Evolutionary conservation across 257 asterid species (phyloP).

Genomic region (Solanum appendiculatum): DNA sequence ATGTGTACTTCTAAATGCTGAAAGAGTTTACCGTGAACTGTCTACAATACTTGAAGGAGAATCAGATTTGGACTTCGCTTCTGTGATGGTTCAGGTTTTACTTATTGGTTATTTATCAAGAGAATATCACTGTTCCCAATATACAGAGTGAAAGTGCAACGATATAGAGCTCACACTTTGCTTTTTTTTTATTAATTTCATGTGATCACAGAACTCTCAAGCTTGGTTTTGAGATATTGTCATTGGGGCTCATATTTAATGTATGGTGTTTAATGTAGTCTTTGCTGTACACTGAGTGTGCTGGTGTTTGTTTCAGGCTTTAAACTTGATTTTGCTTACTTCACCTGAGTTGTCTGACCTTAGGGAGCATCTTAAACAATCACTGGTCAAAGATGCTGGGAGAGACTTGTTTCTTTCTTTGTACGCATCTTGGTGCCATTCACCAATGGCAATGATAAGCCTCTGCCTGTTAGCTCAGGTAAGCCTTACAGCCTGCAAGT

Average conservation of each 20-base stretch:
- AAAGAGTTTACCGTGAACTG: constrained; percentile 85
- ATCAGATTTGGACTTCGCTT: constrained; percentile 86
- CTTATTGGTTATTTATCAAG: neutral
- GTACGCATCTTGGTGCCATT: constrained; percentile 87
- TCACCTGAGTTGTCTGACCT: constrained; percentile 67
- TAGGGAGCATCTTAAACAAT: constrained; percentile 52
- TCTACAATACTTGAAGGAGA: constrained; percentile 83
- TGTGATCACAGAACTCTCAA: neutral
- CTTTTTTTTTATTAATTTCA: neutral
- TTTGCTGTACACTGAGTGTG: neutral
- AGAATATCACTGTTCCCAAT: neutral
- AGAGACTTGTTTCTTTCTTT: constrained; percentile 57
- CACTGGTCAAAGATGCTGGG: constrained; percentile 59
- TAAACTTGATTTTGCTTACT: constrained; percentile 84
- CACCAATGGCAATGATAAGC: constrained; percentile 96
- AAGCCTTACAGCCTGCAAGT: constrained; percentile 10
- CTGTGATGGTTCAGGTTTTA: constrained; percentile 86
- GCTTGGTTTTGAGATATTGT: neutral
- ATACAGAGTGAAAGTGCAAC: neutral
- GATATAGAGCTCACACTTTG: neutral
- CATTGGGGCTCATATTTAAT: neutral
- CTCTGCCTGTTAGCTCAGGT: constrained; percentile 98
- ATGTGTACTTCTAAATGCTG: constrained; percentile 90
- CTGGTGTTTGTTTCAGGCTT: constrained; percentile 43
- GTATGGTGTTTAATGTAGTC: neutral